Conservation (phyloP, 1,139 yeast species). For the Schwanniomyces etchellsii region DNA sequence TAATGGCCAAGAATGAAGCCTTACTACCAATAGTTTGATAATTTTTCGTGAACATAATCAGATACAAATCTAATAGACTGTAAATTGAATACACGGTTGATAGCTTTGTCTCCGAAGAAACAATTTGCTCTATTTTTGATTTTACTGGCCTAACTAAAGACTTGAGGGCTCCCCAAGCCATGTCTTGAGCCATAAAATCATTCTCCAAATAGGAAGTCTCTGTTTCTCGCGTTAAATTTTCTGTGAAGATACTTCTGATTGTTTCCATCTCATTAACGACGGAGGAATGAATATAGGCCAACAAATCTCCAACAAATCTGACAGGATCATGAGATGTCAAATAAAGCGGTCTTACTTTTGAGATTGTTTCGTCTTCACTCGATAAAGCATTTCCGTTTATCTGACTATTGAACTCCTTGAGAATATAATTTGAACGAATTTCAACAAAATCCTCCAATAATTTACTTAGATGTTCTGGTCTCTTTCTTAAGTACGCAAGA, state of each 20-base stretch:
- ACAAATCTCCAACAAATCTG: slow-evolving; percentile 77
- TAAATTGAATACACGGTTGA: slow-evolving; percentile 52
- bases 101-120: slow-evolving; percentile 60
- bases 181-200: slow-evolving; percentile 17
- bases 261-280: slow-evolving; percentile 85
- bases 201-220: slow-evolving; percentile 12
- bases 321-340: slow-evolving; percentile 76
- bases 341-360: slow-evolving; percentile 45
- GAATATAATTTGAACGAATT: slow-evolving; percentile 49
- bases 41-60: slow-evolving; percentile 59
- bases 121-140: slow-evolving; percentile 58
- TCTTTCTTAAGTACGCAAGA: slow-evolving; percentile 22
- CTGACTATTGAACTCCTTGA: slow-evolving; percentile 58
- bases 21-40: slow-evolving; percentile 10
- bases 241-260: slow-evolving; percentile 40
- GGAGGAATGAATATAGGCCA: slow-evolving; percentile 87
- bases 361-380: slow-evolving; percentile 5
- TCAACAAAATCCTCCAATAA: slow-evolving; percentile 43
- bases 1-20: slow-evolving; percentile 16
- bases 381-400: slow-evolving; percentile 25
- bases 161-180: slow-evolving; percentile 22
- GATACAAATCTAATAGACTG: slow-evolving; percentile 62
- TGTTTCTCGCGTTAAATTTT: slow-evolving; percentile 11
- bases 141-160: slow-evolving; percentile 37
- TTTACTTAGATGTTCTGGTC: slow-evolving; percentile 49